Base-by-base conservation (phyloP, 441 rosid genomes). In the Gossypium schwendimanii region DNA sequence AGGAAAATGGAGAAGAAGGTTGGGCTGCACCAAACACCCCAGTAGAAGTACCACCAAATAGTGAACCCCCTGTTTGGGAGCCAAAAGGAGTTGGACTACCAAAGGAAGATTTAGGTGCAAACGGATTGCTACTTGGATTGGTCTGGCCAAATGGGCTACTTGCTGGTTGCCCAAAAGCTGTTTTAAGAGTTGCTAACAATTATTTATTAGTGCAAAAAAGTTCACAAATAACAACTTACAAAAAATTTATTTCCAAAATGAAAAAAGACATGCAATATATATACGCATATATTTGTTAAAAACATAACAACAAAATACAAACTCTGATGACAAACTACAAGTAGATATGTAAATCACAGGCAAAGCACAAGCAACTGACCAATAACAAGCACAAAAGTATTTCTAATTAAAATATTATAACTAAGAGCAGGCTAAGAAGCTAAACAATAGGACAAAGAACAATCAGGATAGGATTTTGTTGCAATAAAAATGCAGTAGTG, bases 151-250 rank as follows among this genome's bases (percentile, higher is more conserved):
- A 94, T 1, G 93, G 94, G 79, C 89, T 83, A 68, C 76, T 87
- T 10, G 98, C 75, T 33, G 95, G 77, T 81, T 93, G 97, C 85
- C 99, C 99, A 77, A 96, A 96, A 73, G 92, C 98, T 96, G 92
- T 75, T 14, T 44, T 69, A 73, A 0, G 9, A 28, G 74, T 49
- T 23, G 71, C 58, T 45, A 26, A 54, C 67, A 70, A 45, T 80
- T 63, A 23, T 8, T 53, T 28, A 41, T 69, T 39, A 60, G 64
- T 10, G 23, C 2, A 69, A 36, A 57, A 21, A 20, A 59, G 63
- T 24, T 41, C 44, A 70, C 26, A 63, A 12, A 26, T 24, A 47
- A 66, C 18, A 66, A 66, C 31, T 24, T 45, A 66, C 9, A 66
- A 66, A 14, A 66, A 47, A 47, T 3, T 47, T n/a, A 47, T 47